Evolutionary conservation across 345 rosid species (phyloP).

Genomic region (Zanthoxylum bungeanum): DNA sequence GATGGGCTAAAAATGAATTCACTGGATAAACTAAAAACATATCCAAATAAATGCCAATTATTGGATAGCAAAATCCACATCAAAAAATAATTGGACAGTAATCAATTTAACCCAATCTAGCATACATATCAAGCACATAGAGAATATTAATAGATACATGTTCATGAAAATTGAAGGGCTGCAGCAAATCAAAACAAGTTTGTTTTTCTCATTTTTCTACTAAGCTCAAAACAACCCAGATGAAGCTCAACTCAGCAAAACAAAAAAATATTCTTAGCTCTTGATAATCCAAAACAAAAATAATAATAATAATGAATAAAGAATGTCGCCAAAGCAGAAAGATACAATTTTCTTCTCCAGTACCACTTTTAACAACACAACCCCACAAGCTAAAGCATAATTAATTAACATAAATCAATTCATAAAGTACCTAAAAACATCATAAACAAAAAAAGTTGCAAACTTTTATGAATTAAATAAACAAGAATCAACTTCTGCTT

Average conservation of each 20-base stretch:
- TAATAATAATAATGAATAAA: no score
- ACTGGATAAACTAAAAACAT: background rate
- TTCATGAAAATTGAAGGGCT: background rate
- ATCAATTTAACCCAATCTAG: background rate
- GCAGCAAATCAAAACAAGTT: constrained; percentile 4
- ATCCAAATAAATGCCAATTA: no score
- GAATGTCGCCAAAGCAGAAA: background rate
- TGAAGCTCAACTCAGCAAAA: constrained; percentile 8
- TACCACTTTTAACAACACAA: constrained; percentile 20
- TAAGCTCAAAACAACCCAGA: background rate
- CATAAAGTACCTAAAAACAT: constrained; percentile 5
- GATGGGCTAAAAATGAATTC: background rate
- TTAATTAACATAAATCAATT: constrained; percentile 13
- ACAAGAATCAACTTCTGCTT: constrained; percentile 19
- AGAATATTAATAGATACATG: background rate
- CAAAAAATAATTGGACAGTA: background rate
- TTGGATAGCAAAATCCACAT: no score
- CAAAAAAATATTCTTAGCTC: no score
- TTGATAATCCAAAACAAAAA: no score
- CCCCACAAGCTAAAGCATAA: constrained; percentile 13
- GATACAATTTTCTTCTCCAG: background rate
- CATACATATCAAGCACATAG: background rate
- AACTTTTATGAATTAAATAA: constrained; percentile 22
- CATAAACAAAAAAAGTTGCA: constrained; percentile 18
- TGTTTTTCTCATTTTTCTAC: background rate